Percentiles rank a stretch among this genome's conserved stretches.
Conservation (phyloP, 352 stramenopile genomes). For the Phytopythium helicoides region DNA sequence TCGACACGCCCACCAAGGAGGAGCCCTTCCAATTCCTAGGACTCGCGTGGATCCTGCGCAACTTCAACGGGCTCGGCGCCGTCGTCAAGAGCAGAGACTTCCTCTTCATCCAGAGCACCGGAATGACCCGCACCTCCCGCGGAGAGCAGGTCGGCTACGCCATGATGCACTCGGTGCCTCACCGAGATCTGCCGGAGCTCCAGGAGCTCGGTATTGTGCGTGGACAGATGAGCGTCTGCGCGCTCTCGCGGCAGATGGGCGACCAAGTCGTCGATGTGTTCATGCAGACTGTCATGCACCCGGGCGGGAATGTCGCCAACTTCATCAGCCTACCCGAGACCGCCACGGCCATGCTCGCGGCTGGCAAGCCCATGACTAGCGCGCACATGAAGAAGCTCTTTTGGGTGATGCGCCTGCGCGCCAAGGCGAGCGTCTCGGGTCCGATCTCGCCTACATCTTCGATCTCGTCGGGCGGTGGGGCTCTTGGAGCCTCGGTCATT, state of each 20-base stretch:
- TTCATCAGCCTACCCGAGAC: constrained; percentile 26
- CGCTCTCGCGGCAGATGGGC: constrained; percentile 41
- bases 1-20: constrained; percentile 26
- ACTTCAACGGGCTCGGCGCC: constrained; percentile 27
- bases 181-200: constrained; percentile 44
- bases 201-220: constrained; percentile 33
- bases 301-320: constrained; percentile 15
- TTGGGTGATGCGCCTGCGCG: constrained; percentile 43
- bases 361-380: constrained; percentile 33
- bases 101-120: constrained; percentile 28
- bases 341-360: constrained; percentile 20
- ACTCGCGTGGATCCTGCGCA: constrained; percentile 42
- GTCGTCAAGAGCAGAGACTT: constrained; percentile 38
- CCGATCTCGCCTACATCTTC: constrained; percentile 20
- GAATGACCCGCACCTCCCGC: constrained; percentile 26
- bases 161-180: constrained; percentile 44
- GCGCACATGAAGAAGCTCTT: constrained; percentile 60
- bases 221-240: constrained; percentile 36
- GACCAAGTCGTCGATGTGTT: constrained; percentile 38
- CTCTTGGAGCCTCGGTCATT: neutral
- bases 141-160: constrained; percentile 42
- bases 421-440: neutral
- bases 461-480: constrained; percentile 12
- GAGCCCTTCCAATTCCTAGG: constrained; percentile 54
- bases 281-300: constrained; percentile 39